phyloP scores from a whole-genome alignment of 257 asterid species.

The Fraxinus pennsylvanica region DNA sequence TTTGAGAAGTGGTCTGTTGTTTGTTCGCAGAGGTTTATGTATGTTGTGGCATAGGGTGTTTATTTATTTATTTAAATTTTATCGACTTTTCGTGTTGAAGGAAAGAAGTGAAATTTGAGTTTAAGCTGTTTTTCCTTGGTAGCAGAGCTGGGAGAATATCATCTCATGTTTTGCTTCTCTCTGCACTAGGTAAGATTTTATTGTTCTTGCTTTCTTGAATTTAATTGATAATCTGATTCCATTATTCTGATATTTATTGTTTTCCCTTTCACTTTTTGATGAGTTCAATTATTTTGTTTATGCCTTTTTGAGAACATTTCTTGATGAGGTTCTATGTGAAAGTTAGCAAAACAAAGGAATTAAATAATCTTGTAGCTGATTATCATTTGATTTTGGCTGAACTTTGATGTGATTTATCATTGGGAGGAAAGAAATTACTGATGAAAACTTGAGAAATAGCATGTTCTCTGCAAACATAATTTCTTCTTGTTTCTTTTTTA shows the following conservation, averaged over 20 bases:
- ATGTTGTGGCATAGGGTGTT: not conserved
- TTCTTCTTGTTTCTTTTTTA: not conserved
- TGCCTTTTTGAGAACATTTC: not conserved
- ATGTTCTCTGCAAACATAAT: not conserved
- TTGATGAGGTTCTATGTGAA: not conserved
- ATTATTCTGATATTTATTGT: conserved; percentile 3
- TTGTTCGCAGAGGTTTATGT: not conserved
- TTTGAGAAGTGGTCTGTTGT: not conserved
- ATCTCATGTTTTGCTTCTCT: conserved; percentile 17
- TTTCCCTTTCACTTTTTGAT: not conserved
- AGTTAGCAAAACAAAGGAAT: conserved; percentile 6
- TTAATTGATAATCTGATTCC: not conserved
- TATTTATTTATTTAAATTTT: no score
- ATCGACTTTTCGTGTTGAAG: not conserved
- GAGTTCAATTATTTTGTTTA: conserved; percentile 6
- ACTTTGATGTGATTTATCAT: conserved; percentile 2
- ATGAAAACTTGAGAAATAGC: not conserved
- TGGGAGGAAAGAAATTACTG: not conserved
- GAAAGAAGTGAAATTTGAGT: not conserved
- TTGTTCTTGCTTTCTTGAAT: not conserved
- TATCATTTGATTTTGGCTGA: conserved; percentile 7
- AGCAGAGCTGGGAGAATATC: conserved; percentile 13
- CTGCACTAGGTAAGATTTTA: conserved; percentile 19
- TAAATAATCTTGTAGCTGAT: not conserved
- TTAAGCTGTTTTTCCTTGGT: conserved; percentile 19